Conservation (phyloP, 495 filamentous ascomycete genomes). For the Hypoxylon crocopeplum region DNA sequence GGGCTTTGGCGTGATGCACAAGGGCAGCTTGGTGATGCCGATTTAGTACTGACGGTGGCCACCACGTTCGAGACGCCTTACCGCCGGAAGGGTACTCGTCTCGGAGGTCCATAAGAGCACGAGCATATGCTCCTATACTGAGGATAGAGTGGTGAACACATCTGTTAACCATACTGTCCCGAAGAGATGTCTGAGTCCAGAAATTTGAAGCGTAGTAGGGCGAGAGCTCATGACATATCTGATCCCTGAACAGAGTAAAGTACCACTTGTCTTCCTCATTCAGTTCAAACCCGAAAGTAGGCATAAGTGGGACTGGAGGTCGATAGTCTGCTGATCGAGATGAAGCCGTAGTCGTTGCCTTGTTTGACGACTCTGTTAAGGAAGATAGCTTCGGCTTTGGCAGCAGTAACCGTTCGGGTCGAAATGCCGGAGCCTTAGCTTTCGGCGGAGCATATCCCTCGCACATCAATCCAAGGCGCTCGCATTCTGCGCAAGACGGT, state of each 20-base stretch:
- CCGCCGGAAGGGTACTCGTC: constrained; percentile 3
- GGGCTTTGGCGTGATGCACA: constrained; percentile 36
- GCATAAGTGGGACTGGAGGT: constrained; percentile 7
- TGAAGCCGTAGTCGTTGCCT: neutral
- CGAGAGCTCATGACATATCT: constrained; percentile 30
- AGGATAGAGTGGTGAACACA: constrained; percentile 40
- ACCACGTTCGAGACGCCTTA: constrained; percentile 20
- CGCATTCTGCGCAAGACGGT: constrained; percentile 36
- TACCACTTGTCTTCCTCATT: constrained; percentile 36
- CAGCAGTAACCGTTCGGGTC: constrained; percentile 28
- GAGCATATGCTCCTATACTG: constrained; percentile 38
- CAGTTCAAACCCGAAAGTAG: constrained; percentile 31
- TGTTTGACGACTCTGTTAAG: neutral
- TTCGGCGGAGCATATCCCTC: constrained; percentile 36
- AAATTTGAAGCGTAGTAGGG: constrained; percentile 30
- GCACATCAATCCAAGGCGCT: constrained; percentile 35
- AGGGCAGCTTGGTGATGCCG: constrained; percentile 35
- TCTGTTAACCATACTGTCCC: constrained; percentile 33
- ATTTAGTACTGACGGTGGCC: constrained; percentile 28
- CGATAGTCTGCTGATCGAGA: constrained; percentile 8
- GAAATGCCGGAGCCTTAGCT: constrained; percentile 9
- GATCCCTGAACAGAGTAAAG: constrained; percentile 31
- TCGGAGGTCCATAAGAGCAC: constrained; percentile 33
- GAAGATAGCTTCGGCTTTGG: constrained; percentile 35
- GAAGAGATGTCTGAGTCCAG: constrained; percentile 28